Evolutionary conservation across 2,329 filamentous ascomycete genomes (phyloP), one percentile per base, ranked within the genome.

Genomic region (Xylaria sp.): DNA sequence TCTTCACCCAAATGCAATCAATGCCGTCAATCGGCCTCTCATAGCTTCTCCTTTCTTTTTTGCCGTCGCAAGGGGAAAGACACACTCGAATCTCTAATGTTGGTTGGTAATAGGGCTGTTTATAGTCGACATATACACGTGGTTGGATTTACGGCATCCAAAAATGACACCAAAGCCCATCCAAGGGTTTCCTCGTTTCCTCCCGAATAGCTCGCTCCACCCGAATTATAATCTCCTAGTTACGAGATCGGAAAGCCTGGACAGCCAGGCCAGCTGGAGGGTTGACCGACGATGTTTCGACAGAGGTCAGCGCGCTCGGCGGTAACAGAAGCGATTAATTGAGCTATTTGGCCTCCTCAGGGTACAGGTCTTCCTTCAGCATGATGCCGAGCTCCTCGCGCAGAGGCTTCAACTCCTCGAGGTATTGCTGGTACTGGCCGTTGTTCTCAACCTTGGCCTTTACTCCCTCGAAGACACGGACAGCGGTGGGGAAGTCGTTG

Each of bases 391-490:
- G 90, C 86, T 98, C 95, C 87, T 97, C 93, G 78, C 94, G 91
- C 79, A 98, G 87, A 73, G 91, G 87, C 87, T 97, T 93, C 76
- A 99, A 93, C 86, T 97, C 93, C 80, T 93, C 88, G 71, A 99
- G 90, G 85, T 97, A 98, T 86, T 97, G 92, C 80, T 98, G 89
- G 86, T 99, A 99, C 87, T 99, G 96, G 79, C 90, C 89, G 84
- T 93, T 92, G 90, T 97, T 99, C 90, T 99, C 96, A 77, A 98
- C 96, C 90, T 99, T 99, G 84, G 94, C 93, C 87, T 97, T 98
- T 89, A 99, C 92, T 80, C 95, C 96, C 90, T 99, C 96, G 82
- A 99, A 99, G 83, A 99, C 91, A 81, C 96, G 93, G 80, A 99
- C 96, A 77, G 96, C 96, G 74, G 96, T 99, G 75, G 96, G 96